Conservation (phyloP, 2,329 filamentous ascomycete genomes). For the Westerdykella sp. region DNA sequence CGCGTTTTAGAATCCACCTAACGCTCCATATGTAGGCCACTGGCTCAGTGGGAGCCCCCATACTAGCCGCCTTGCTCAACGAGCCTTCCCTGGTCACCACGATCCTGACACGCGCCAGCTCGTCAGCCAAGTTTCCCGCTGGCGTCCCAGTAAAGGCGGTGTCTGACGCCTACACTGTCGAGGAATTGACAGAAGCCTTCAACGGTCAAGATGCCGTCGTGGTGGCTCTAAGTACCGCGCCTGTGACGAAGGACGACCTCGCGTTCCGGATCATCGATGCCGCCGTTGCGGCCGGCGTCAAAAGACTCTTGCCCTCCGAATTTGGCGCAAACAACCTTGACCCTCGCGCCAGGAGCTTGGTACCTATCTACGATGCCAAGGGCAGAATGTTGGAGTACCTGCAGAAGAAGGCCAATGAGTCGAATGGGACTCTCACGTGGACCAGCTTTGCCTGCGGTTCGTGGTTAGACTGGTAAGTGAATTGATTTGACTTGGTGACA, state of each 20-base stretch:
- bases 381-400: conserved; percentile 33
- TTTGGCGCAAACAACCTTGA: conserved; percentile 37
- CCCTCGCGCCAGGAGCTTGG: conserved; percentile 18
- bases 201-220: conserved; percentile 36
- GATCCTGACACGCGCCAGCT: conserved; percentile 26
- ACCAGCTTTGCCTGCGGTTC: conserved; percentile 17
- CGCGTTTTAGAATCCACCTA: background rate
- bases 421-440: conserved; percentile 12
- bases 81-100: conserved; percentile 31
- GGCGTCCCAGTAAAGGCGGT: conserved; percentile 23
- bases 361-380: conserved; percentile 36
- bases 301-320: conserved; percentile 38
- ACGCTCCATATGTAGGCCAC: conserved; percentile 10
- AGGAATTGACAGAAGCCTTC: conserved; percentile 29
- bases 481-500: background rate
- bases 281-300: conserved; percentile 35
- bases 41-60: conserved; percentile 18
- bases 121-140: conserved; percentile 16
- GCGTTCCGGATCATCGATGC: conserved; percentile 35
- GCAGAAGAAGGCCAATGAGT: conserved; percentile 14
- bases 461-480: conserved; percentile 19
- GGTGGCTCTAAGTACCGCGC: conserved; percentile 21
- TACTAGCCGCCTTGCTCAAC: conserved; percentile 28
- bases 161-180: conserved; percentile 18
- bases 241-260: conserved; percentile 18